A percentile compares a stretch with the other conserved stretches of the same genome.
Conservation (phyloP, 768 basidiomycete genomes). For the Bullera alba region DNA sequence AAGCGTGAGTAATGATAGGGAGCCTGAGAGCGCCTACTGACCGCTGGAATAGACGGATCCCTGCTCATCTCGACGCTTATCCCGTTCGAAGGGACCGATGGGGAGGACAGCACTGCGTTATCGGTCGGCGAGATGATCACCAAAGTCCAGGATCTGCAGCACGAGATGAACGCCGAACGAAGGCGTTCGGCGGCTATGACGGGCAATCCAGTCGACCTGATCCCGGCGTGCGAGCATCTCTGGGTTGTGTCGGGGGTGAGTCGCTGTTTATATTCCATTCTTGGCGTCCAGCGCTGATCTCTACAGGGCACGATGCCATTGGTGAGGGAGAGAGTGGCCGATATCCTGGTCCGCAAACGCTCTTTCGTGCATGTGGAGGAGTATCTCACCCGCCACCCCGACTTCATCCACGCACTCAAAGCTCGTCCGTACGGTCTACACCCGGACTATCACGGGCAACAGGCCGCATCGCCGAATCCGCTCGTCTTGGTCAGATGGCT, state of each 20-base stretch:
- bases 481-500: conserved; percentile 39
- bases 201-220: conserved; percentile 6
- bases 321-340: conserved; percentile 38
- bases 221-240: conserved; percentile 37
- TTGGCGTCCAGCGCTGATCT: not conserved
- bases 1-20: conserved; percentile 18
- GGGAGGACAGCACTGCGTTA: conserved; percentile 40
- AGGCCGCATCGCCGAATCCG: conserved; percentile 6
- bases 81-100: conserved; percentile 41
- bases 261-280: not conserved
- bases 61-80: conserved; percentile 40
- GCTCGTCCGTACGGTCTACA: conserved; percentile 38
- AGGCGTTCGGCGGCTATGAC: conserved; percentile 1
- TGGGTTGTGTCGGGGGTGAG: conserved; percentile 42
- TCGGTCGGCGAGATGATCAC: conserved; percentile 41
- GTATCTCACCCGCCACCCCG: conserved; percentile 40
- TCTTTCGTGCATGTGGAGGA: conserved; percentile 40
- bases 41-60: conserved; percentile 26
- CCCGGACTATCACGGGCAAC: conserved; percentile 25
- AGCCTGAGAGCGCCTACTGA: not conserved
- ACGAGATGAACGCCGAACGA: conserved; percentile 26
- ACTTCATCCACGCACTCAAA: conserved; percentile 26
- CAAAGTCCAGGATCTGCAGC: conserved; percentile 24
- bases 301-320: conserved; percentile 31
- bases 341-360: conserved; percentile 36